Percentiles rank a stretch among this genome's conserved stretches.
phyloP scores from a whole-genome alignment of 345 rosid genomes.

The Eutrema heterophyllum region DNA sequence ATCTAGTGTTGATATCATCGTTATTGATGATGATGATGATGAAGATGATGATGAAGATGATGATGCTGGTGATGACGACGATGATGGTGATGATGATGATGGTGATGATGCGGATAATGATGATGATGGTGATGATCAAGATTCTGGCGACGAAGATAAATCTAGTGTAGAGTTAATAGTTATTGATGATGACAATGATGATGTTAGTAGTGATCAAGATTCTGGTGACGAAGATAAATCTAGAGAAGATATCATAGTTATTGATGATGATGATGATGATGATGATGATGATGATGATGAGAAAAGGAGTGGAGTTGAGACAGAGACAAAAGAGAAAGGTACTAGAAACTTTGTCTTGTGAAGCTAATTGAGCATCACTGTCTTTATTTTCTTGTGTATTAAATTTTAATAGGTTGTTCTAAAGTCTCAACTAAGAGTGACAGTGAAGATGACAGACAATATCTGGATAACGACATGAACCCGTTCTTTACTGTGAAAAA shows the following conservation, averaged over 20 bases:
- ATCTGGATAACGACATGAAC: conserved; percentile 1
- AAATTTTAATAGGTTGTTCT: not conserved
- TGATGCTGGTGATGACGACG: not conserved
- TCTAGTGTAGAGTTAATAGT: not conserved
- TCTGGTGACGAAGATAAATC: not conserved
- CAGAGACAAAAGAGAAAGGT: conserved; percentile 4
- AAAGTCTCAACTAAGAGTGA: not conserved
- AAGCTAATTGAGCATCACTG: not conserved
- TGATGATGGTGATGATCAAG: not conserved
- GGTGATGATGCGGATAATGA: not conserved
- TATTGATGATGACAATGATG: not conserved
- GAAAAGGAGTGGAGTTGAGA: not conserved
- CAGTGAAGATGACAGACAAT: not conserved
- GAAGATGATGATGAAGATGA: not conserved
- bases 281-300: not conserved
- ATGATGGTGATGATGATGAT: not conserved
- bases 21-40: not conserved
- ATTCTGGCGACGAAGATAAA: not conserved
- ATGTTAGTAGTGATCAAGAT: not conserved
- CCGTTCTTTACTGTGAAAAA: conserved; percentile 3
- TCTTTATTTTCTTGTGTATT: not conserved
- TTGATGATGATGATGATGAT: not conserved
- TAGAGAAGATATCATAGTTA: not conserved
- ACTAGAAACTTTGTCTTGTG: not conserved
- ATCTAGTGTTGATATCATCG: not conserved